These are phyloP conservation scores for Blepharisma japonicum DNA, from an alignment of 73 alveolate species.

Conservation along the genomic window DNA sequence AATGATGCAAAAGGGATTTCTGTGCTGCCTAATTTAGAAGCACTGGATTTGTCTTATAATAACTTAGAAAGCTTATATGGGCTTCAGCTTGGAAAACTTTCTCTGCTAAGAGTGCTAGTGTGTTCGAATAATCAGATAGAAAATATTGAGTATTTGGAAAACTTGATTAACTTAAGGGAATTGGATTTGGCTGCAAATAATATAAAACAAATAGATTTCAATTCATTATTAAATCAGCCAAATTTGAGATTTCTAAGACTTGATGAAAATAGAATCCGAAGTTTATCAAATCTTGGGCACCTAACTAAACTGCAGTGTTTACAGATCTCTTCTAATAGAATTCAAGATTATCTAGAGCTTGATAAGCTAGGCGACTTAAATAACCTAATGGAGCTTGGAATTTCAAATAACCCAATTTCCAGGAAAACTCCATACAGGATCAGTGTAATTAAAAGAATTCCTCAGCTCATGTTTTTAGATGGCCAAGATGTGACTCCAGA, in stretches of 20 bases:
- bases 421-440: slow-evolving; percentile 73
- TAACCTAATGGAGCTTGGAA: slow-evolving; percentile 57
- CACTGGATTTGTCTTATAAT: slow-evolving; percentile 68
- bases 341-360: slow-evolving; percentile 74
- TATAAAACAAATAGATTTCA: slow-evolving; percentile 59
- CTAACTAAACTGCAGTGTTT: slow-evolving; percentile 60
- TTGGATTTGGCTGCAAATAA: slow-evolving; percentile 63
- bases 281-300: slow-evolving; percentile 54
- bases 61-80: slow-evolving; percentile 68
- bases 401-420: slow-evolving; percentile 59
- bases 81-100: slow-evolving; percentile 54
- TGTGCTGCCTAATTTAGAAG: slow-evolving; percentile 57
- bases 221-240: slow-evolving; percentile 44
- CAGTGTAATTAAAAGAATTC: slow-evolving; percentile 62
- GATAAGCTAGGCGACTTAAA: slow-evolving; percentile 57
- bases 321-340: slow-evolving; percentile 60
- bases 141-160: slow-evolving; percentile 67
- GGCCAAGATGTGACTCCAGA: slow-evolving; percentile 48
- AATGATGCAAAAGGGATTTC: slow-evolving; percentile 60
- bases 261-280: slow-evolving; percentile 74
- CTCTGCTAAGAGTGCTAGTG: slow-evolving; percentile 59
- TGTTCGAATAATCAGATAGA: slow-evolving; percentile 71
- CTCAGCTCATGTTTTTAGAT: slow-evolving; percentile 60
- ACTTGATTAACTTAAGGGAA: slow-evolving; percentile 61
- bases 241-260: slow-evolving; percentile 57